Conservation (phyloP, 371 early-diverging fungal genomes). For the Batkoa obscura region DNA sequence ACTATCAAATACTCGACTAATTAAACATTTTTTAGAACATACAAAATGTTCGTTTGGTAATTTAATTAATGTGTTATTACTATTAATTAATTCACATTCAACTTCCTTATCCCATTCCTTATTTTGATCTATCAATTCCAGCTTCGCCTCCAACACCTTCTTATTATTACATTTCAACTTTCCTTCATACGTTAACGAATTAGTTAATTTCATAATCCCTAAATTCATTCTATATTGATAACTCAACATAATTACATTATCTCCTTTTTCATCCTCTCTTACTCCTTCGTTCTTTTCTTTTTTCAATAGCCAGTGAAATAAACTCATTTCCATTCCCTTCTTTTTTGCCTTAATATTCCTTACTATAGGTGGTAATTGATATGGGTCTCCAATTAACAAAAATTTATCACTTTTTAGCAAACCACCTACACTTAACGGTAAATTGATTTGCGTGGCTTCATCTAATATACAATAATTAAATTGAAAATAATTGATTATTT, state of each 20-base stretch:
- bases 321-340: conserved; percentile 29
- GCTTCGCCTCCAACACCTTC: conserved; percentile 38
- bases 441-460: conserved; percentile 94
- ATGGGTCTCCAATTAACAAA: conserved; percentile 95
- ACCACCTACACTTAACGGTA: conserved; percentile 89
- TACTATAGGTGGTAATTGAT: conserved; percentile 95
- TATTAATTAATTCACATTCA: too few species aligned
- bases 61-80: too few species aligned
- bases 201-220: conserved; percentile 82
- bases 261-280: too few species aligned
- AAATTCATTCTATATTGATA: conserved; percentile 94
- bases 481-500: too few species aligned
- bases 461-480: too few species aligned
- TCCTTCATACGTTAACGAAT: conserved; percentile 64
- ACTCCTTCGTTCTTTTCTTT: conserved; percentile 45
- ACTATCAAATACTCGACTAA: too few species aligned
- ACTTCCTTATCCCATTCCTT: too few species aligned
- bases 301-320: conserved; percentile 66
- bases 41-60: too few species aligned
- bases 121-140: too few species aligned
- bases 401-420: conserved; percentile 63
- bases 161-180: conserved; percentile 56
- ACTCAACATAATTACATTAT: conserved; percentile 45
- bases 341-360: conserved; percentile 24
- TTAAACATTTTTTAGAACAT: too few species aligned